Evolutionary conservation across 1,139 yeast species (phyloP), one percentile per base, ranked within the genome.

Genomic region (Pichia sp.): DNA sequence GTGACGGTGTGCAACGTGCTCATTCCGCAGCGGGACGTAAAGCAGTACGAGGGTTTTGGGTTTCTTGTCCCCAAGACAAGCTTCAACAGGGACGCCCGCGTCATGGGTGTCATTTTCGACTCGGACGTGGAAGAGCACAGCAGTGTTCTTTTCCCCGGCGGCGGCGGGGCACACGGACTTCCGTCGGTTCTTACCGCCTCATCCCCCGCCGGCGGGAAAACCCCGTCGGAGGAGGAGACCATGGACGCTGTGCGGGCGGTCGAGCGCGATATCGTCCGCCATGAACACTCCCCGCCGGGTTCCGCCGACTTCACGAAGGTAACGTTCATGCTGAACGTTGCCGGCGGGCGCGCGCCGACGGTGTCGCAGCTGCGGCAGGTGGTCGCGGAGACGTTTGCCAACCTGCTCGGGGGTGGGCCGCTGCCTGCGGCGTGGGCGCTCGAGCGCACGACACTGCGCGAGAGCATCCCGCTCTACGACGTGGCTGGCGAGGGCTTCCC

Each of bases 51-150:
- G 41, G 96, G 97, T 50, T 93, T 93, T 75, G 99, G 99, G 2
- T 90, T 87, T 63, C 76, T 93, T 54, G 88, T 90, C 2, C 99
- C 99, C 43, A 77, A 71, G 65, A 71, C 46, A 64, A 71, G 59
- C 61, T 62, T 56, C 53, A 86, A 87, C 63, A 14, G 12, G 2
- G 78, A 81, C 0, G 85, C 83, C 52, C 76, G 80, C 27, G 71
- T 91, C 17, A 74, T 93, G 46, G 99, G 99, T 1, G 90, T 90
- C 1, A 90, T 93, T 36, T 93, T 87, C 70, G 98, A 93, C 68
- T 88, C 97, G 1, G 91, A 89, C 51, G 80, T 89, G 14, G 92
- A 84, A 65, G 49, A 56, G n/a, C 41, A 51, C 20, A 46, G 54
- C 38, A 14, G 24, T 5, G 33, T 17, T 2, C 4, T 54, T 3